Base-by-base conservation (phyloP, 1,284 basidiomycete species). In the Pseudozyma thailandica region DNA sequence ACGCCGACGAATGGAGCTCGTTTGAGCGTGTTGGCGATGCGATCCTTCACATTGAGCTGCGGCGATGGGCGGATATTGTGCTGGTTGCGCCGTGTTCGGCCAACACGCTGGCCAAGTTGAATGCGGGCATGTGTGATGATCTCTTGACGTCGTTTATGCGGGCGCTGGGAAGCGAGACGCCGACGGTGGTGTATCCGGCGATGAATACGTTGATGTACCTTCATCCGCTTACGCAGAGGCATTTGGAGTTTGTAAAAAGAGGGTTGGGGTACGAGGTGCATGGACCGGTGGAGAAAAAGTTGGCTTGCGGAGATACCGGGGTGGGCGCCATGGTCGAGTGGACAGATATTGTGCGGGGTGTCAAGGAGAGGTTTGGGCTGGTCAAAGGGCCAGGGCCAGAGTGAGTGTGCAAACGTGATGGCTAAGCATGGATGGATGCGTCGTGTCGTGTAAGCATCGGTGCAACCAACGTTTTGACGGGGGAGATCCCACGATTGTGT, bases 141-240 rank as follows among this genome's bases (percentile, higher is more conserved):
- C 88, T 98, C 28, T 89, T 89, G 21, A 94, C 94, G 2, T 94
- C 92, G 6, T 86, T 98, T 9, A 87, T 98, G 60, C 90, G 95
- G 16, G 95, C 94, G 0, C 86, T 96, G 0, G 86, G 90, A 8
- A 90, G 92, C 0, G 86, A 87, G 2, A 95, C 91, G 0, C 90
- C 91, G 2, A 93, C 92, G 16, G 91, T 90, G 75, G 84, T 98
- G 28, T 98, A 94, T 78, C 96, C 95, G 3, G 95, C 96, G 0
- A 98, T 98, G 95, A 98, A 98, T 83, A 98, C 94, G 6, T 86
- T 92, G 71, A 98, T 98, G 95, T 98, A 92, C 81, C 87, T 91
- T 68, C 94, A 98, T 79, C 93, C 93, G n/a, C 86, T 98, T 31
- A 98, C 95, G 0, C 87, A 87, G 2, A 88, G 90, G 61, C 95